Percentiles rank a stretch among this genome's conserved stretches.
Conservation (phyloP, 1,139 yeast genomes). For the Yamadazyma conglobata region DNA sequence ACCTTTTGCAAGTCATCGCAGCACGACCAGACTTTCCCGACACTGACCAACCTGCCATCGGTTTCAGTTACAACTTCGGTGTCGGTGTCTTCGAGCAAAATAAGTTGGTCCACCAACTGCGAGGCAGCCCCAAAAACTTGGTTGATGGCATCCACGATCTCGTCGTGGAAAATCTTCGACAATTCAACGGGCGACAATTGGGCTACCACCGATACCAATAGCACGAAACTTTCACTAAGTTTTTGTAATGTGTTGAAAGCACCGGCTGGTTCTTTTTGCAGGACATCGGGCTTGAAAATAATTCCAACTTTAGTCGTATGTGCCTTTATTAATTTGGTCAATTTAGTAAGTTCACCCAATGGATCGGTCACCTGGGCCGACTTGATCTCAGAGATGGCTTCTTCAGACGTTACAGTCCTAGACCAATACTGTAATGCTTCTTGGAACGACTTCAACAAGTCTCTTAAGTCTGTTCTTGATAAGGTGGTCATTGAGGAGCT, state of each 20-base stretch:
- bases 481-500: not conserved
- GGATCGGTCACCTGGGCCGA: conserved; percentile 44
- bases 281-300: conserved; percentile 60
- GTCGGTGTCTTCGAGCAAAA: conserved; percentile 19
- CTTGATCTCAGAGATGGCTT: conserved; percentile 16
- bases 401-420: conserved; percentile 14
- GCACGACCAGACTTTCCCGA: conserved; percentile 63
- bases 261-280: conserved; percentile 39
- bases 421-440: conserved; percentile 37
- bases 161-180: conserved; percentile 41
- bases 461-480: conserved; percentile 20
- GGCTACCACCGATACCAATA: conserved; percentile 43
- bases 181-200: conserved; percentile 37
- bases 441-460: conserved; percentile 28
- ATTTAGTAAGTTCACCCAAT: conserved; percentile 54
- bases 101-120: conserved; percentile 26
- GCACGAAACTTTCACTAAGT: conserved; percentile 41
- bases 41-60: conserved; percentile 48
- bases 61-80: conserved; percentile 13
- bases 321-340: conserved; percentile 62
- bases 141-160: conserved; percentile 28
- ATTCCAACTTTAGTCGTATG: conserved; percentile 79
- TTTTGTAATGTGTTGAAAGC: conserved; percentile 54
- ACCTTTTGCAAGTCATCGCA: conserved; percentile 46
- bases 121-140: conserved; percentile 26